These are phyloP conservation scores for Penicillium subrubescens DNA, from an alignment of 495 filamentous ascomycete genomes.

Conservation along the genomic window DNA sequence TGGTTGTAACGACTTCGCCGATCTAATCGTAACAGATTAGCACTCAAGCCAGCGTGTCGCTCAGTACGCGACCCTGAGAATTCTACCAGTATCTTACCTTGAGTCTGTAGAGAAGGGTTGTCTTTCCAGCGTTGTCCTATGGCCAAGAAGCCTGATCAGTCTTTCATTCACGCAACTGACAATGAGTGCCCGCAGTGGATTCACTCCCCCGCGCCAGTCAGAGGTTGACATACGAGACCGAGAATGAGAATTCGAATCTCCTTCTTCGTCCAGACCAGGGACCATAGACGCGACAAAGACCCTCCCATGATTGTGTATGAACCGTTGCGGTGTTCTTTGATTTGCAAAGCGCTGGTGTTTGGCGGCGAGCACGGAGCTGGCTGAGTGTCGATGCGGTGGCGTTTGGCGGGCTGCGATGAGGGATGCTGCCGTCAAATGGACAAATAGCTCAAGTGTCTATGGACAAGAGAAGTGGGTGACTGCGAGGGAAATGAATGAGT, in stretches of 20 bases:
- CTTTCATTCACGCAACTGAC: constrained; percentile 1
- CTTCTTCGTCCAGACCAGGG: constrained; percentile 87
- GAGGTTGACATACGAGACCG: constrained; percentile 72
- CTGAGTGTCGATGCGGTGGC: background rate
- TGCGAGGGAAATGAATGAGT: constrained; percentile 2
- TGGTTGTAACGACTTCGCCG: constrained; percentile 97
- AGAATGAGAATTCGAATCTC: constrained; percentile 96
- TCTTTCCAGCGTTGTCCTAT: constrained; percentile 98
- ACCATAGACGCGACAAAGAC: constrained; percentile 73
- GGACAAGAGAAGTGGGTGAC: constrained; percentile 10
- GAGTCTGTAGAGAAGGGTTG: constrained; percentile 90
- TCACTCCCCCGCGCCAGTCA: constrained; percentile 4
- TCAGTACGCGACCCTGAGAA: background rate
- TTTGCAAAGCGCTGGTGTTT: constrained; percentile 9
- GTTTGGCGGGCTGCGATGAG: constrained; percentile 4
- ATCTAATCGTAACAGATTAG: constrained; percentile 62
- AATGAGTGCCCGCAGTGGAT: background rate
- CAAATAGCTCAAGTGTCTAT: constrained; percentile 4
- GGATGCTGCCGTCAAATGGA: background rate
- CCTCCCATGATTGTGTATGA: constrained; percentile 67
- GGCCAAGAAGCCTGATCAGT: constrained; percentile 25
- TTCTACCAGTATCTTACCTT: constrained; percentile 62
- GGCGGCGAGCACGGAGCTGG: constrained; percentile 8
- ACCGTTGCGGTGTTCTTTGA: constrained; percentile 4
- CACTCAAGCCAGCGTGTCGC: background rate